Percentiles rank a stretch among this genome's conserved stretches.
These are phyloP conservation scores for Pseudopediastrum boryanum DNA, from an alignment of 139 green algal genomes.

Conservation along the genomic window DNA sequence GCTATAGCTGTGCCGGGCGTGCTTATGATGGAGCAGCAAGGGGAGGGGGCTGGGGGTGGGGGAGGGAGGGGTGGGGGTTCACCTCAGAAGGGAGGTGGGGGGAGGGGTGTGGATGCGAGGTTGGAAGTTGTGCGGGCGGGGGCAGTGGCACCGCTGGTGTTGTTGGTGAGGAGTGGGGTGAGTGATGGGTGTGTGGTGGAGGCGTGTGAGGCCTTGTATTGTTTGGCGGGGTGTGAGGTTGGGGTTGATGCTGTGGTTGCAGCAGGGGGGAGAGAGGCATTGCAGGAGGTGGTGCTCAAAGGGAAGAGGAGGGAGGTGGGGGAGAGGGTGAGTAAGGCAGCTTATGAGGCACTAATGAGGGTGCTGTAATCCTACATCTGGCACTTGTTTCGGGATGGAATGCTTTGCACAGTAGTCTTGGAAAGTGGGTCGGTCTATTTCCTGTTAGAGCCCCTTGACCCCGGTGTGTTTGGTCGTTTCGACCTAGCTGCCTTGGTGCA, in stretches of 20 bases:
- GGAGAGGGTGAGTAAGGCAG: constrained; percentile 1
- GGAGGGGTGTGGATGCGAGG: constrained; percentile 7
- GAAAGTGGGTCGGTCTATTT: too few species aligned
- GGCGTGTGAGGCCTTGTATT: constrained; percentile 12
- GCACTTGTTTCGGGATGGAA: too few species aligned
- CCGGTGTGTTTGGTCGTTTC: too few species aligned
- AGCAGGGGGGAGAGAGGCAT: not conserved
- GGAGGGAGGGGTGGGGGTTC: not conserved
- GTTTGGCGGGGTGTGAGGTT: constrained; percentile 15
- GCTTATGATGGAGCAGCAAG: not conserved
- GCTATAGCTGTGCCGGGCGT: constrained; percentile 4
- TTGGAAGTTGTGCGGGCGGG: not conserved
- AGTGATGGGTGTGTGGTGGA: not conserved
- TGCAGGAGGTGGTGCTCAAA: constrained; percentile 22
- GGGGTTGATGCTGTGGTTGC: constrained; percentile 10
- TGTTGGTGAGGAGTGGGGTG: not conserved
- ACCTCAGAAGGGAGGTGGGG: not conserved
- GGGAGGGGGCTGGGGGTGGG: not conserved
- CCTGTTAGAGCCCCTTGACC: too few species aligned
- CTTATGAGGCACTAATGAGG: constrained; percentile 15
- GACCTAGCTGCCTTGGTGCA: too few species aligned
- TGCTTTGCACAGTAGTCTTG: too few species aligned
- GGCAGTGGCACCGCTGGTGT: constrained; percentile 15
- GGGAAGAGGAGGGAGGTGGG: constrained; percentile 14
- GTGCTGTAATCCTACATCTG: too few species aligned